A percentile compares a stretch with the other conserved stretches of the same genome.
Evolutionary conservation across 116 monocot genomes (phyloP).

Genomic region (Zostera marina): DNA sequence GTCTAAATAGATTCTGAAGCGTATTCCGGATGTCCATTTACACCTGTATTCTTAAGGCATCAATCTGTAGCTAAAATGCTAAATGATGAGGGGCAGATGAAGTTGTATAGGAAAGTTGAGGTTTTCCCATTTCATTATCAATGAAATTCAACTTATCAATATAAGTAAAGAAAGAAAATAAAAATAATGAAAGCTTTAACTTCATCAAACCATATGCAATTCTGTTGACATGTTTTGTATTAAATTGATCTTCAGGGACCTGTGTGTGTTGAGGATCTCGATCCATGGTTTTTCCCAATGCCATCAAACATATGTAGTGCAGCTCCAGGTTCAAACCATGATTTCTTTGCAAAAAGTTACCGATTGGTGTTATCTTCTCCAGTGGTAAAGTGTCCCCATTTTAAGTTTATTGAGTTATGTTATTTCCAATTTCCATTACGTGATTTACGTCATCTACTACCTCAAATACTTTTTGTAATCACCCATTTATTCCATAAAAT

Average conservation of each 20-base stretch:
- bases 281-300: slow-evolving; percentile 89
- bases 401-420: not conserved
- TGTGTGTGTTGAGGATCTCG: slow-evolving; percentile 42
- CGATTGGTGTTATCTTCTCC: slow-evolving; percentile 78
- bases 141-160: too few relatives aligned
- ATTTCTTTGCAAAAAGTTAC: slow-evolving; percentile 64
- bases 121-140: too few relatives aligned
- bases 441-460: too few relatives aligned
- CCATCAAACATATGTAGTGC: slow-evolving; percentile 53
- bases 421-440: too few relatives aligned
- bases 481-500: too few relatives aligned
- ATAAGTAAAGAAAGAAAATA: not conserved
- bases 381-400: slow-evolving; percentile 42
- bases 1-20: too few relatives aligned
- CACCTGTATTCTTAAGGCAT: too few relatives aligned
- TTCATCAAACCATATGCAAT: not conserved
- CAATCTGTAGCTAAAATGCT: too few relatives aligned
- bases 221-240: not conserved
- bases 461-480: too few relatives aligned
- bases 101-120: too few relatives aligned
- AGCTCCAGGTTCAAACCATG: slow-evolving; percentile 74
- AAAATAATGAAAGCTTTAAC: not conserved
- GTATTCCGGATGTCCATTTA: too few relatives aligned
- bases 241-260: slow-evolving; percentile 27
- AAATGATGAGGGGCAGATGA: too few relatives aligned